phyloP scores from a whole-genome alignment of 345 rosid species.

The Heritiera littoralis region DNA sequence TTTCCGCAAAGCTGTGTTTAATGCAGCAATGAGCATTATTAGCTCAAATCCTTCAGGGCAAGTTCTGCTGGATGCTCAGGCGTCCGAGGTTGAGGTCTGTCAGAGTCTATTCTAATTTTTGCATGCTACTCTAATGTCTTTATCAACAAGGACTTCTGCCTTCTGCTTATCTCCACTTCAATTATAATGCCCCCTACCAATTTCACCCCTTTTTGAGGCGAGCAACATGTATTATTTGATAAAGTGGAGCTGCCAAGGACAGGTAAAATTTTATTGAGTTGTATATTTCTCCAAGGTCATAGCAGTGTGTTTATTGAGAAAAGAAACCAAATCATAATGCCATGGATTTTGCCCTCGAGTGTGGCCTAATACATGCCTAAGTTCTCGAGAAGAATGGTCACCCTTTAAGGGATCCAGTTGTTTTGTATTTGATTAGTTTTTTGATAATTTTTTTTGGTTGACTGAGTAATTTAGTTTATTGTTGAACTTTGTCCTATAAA shows the following conservation, averaged over 20 bases:
- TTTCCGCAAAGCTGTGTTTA: slow-evolving; percentile 56
- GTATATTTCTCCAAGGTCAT: slow-evolving; percentile 38
- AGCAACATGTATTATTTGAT: slow-evolving; percentile 42
- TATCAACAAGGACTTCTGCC: background rate
- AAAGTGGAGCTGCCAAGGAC: slow-evolving; percentile 37
- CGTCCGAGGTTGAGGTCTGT: slow-evolving; percentile 63
- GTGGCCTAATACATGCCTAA: slow-evolving; percentile 10
- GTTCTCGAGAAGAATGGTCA: background rate
- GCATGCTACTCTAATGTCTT: background rate
- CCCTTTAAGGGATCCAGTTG: background rate
- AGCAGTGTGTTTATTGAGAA: slow-evolving; percentile 36
- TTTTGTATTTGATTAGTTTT: slow-evolving; percentile 17
- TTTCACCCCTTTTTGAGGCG: slow-evolving; percentile 23
- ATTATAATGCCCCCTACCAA: background rate
- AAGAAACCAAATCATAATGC: slow-evolving; percentile 14
- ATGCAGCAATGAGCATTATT: slow-evolving; percentile 46
- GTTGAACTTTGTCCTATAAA: background rate
- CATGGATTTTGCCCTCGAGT: slow-evolving; percentile 9
- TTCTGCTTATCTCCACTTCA: slow-evolving; percentile 8
- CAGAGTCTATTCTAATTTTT: slow-evolving; percentile 43
- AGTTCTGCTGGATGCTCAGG: slow-evolving; percentile 52
- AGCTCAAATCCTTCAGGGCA: slow-evolving; percentile 39
- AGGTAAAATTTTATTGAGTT: slow-evolving; percentile 36
- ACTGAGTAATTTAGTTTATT: background rate
- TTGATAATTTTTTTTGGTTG: background rate